phyloP scores from a whole-genome alignment of 257 asterid species.

The Fraxinus americana region DNA sequence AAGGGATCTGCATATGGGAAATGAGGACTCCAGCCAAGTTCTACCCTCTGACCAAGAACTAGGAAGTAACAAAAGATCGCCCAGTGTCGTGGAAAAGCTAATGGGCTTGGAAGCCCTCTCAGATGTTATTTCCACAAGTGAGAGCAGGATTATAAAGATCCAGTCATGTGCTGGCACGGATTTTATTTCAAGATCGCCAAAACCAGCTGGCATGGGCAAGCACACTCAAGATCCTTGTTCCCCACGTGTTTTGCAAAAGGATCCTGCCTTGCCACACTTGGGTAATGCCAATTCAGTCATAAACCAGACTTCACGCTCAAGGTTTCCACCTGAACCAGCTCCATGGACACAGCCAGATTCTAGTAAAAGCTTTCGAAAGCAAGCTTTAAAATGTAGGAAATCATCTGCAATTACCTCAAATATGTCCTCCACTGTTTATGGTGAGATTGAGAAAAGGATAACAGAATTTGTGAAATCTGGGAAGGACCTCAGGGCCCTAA shows the following conservation, averaged over 20 bases:
- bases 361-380: constrained; percentile 43
- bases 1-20: constrained; percentile 42
- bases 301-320: constrained; percentile 45
- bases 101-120: constrained; percentile 90
- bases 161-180: constrained; percentile 36
- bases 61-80: constrained; percentile 53
- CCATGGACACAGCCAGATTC: constrained; percentile 72
- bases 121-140: constrained; percentile 40
- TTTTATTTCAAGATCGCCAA: constrained; percentile 28
- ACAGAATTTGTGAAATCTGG: constrained; percentile 75
- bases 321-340: constrained; percentile 78
- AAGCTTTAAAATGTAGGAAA: constrained; percentile 39
- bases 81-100: constrained; percentile 81
- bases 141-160: constrained; percentile 34
- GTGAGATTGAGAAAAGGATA: constrained; percentile 84
- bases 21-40: constrained; percentile 29
- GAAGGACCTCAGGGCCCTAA: constrained; percentile 88
- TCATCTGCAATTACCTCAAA: constrained; percentile 33
- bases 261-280: constrained; percentile 36
- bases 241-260: constrained; percentile 39
- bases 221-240: constrained; percentile 37
- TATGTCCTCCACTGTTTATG: constrained; percentile 65
- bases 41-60: constrained; percentile 40
- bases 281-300: constrained; percentile 33
- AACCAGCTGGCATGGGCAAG: constrained; percentile 37